Conservation (phyloP, 1,284 basidiomycete species). For the Cutaneotrichosporon cutaneum region DNA sequence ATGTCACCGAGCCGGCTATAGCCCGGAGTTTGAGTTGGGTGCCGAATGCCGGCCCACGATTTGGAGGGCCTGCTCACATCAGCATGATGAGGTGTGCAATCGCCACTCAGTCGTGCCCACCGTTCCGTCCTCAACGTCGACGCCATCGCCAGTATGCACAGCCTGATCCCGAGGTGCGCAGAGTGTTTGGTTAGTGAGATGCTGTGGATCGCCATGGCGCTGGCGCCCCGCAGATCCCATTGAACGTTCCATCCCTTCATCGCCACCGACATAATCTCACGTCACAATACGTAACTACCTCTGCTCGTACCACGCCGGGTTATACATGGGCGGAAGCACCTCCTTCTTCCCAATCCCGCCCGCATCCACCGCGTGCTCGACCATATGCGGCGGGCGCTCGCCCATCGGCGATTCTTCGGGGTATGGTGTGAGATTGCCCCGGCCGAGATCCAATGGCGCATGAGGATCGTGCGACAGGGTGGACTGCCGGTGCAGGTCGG, state of each 20-base stretch:
- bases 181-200: no score
- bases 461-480: neutral
- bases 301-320: neutral
- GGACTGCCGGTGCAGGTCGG: no score
- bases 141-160: no score
- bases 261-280: neutral
- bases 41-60: neutral
- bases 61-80: no score
- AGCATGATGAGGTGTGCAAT: no score
- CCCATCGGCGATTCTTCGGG: neutral
- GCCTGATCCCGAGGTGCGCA: no score
- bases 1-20: neutral
- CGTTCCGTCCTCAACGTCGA: no score
- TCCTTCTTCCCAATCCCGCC: neutral
- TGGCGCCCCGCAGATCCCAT: no score
- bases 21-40: neutral
- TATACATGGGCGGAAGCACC: neutral
- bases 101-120: no score
- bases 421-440: neutral
- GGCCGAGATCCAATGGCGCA: neutral
- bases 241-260: no score
- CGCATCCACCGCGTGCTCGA: neutral
- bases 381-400: neutral
- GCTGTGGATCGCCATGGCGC: no score
- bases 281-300: neutral